phyloP scores from a whole-genome alignment of 2,329 filamentous ascomycete species.

The Waltergamsia citrina region DNA sequence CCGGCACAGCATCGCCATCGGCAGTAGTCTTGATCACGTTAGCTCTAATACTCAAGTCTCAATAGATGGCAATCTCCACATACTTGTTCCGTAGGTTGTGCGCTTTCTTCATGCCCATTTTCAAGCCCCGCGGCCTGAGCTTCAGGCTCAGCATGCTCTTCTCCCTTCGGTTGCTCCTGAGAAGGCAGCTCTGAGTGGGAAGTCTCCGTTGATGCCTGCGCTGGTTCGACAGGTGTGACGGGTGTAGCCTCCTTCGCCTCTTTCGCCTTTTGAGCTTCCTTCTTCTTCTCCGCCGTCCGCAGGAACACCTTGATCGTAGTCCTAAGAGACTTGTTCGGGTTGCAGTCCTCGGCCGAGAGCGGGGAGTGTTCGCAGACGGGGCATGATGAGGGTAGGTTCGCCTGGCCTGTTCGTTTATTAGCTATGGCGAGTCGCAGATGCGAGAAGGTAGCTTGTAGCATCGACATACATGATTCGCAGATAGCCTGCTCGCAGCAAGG shows the following conservation, averaged over 20 bases:
- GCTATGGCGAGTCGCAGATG: too few species aligned
- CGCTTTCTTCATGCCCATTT: slow-evolving; percentile 5
- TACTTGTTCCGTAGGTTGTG: slow-evolving; percentile 7
- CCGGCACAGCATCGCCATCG: too few species aligned
- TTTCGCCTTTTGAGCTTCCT: slow-evolving; percentile 53
- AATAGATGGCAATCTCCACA: too few species aligned
- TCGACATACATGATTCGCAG: slow-evolving; percentile 51
- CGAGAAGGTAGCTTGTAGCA: too few species aligned
- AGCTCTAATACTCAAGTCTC: too few species aligned
- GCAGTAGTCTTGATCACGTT: not conserved
- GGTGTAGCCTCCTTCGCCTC: slow-evolving; percentile 31
- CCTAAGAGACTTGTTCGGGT: slow-evolving; percentile 80
- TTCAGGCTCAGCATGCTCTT: not conserved
- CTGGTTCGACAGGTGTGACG: slow-evolving; percentile 29
- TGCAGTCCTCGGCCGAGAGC: slow-evolving; percentile 77
- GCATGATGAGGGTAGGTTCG: slow-evolving; percentile 67
- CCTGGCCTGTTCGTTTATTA: slow-evolving; percentile 64
- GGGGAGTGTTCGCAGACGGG: slow-evolving; percentile 91
- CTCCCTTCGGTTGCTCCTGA: not conserved
- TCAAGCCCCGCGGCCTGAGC: not conserved
- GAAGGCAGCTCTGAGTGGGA: too few species aligned
- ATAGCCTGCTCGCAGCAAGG: slow-evolving; percentile 95
- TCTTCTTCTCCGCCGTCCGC: slow-evolving; percentile 84
- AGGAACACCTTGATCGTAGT: slow-evolving; percentile 89
- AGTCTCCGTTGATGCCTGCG: slow-evolving; percentile 6